Percentiles rank a stretch among this genome's conserved stretches.
Evolutionary conservation across 352 stramenopile genomes (phyloP).

Genomic region (Pythium apleroticum): DNA sequence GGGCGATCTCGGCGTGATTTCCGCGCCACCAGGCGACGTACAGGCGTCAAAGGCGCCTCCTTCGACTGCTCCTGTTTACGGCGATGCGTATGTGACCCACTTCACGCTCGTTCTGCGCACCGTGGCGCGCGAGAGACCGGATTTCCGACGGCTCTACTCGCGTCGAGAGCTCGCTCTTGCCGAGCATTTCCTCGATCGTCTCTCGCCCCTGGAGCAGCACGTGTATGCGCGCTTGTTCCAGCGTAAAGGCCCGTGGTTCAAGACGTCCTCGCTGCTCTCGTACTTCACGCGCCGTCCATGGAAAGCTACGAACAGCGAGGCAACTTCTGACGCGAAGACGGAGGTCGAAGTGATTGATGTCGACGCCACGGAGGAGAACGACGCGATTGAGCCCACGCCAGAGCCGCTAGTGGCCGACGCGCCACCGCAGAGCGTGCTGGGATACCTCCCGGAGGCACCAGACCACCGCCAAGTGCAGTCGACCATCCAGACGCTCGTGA

Average conservation of each 20-base stretch:
- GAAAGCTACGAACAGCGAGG: not conserved
- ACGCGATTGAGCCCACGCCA: not conserved
- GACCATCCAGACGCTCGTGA: constrained; percentile 42
- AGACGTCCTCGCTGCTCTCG: constrained; percentile 52
- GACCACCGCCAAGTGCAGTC: constrained; percentile 39
- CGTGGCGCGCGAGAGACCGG: constrained; percentile 41
- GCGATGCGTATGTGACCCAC: constrained; percentile 72
- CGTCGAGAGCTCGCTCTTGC: constrained; percentile 41
- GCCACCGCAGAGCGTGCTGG: constrained; percentile 9
- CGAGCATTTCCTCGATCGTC: constrained; percentile 42
- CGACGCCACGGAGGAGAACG: constrained; percentile 6
- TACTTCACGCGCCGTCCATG: constrained; percentile 40
- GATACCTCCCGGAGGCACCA: constrained; percentile 11
- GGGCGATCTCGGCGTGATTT: not conserved
- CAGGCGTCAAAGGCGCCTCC: not conserved
- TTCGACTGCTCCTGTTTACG: constrained; percentile 12
- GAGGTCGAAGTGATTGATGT: constrained; percentile 3
- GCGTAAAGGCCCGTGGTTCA: constrained; percentile 77
- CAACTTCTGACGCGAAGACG: not conserved
- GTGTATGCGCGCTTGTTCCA: constrained; percentile 79
- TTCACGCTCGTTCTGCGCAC: constrained; percentile 54
- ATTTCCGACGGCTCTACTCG: constrained; percentile 54
- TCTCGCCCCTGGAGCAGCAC: constrained; percentile 55
- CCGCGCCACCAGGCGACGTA: not conserved
- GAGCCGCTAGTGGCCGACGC: not conserved